Evolutionary conservation across 2,329 filamentous ascomycete genomes (phyloP).

Genomic region (Ascochyta clinopodiicola): DNA sequence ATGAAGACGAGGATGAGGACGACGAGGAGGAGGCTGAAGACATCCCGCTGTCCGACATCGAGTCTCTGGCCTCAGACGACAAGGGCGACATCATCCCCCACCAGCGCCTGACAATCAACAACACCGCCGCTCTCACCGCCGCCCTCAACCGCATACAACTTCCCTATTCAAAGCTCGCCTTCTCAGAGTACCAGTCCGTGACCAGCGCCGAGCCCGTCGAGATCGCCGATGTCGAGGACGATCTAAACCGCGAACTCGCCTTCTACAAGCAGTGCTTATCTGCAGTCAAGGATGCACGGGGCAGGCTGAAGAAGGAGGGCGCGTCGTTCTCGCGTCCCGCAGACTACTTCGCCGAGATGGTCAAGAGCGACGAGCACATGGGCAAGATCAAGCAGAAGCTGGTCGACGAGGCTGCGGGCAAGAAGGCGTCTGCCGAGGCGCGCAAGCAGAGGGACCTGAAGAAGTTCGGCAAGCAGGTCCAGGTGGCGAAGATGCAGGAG

Average conservation of each 20-base stretch:
- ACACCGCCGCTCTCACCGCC: constrained; percentile 82
- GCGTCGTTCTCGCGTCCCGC: constrained; percentile 85
- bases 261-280: constrained; percentile 91
- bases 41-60: constrained; percentile 86
- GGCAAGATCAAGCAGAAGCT: constrained; percentile 93
- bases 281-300: constrained; percentile 75
- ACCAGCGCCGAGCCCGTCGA: constrained; percentile 71
- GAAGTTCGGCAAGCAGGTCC: constrained; percentile 99
- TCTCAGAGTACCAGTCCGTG: constrained; percentile 82
- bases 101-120: constrained; percentile 96
- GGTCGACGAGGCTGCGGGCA: constrained; percentile 86
- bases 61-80: constrained; percentile 78
- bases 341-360: constrained; percentile 99
- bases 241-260: constrained; percentile 87
- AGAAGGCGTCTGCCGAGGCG: constrained; percentile 91
- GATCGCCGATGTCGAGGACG: constrained; percentile 86
- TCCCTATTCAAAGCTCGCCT: constrained; percentile 72
- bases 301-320: constrained; percentile 79
- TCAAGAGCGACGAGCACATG: constrained; percentile 99
- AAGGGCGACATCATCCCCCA: constrained; percentile 87
- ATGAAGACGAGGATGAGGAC: constrained; percentile 63
- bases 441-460: constrained; percentile 92
- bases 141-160: constrained; percentile 81
- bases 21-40: constrained; percentile 83
- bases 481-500: constrained; percentile 95